Evolutionary conservation across 331 rosid species (phyloP).

Genomic region (Acacia concinna): DNA sequence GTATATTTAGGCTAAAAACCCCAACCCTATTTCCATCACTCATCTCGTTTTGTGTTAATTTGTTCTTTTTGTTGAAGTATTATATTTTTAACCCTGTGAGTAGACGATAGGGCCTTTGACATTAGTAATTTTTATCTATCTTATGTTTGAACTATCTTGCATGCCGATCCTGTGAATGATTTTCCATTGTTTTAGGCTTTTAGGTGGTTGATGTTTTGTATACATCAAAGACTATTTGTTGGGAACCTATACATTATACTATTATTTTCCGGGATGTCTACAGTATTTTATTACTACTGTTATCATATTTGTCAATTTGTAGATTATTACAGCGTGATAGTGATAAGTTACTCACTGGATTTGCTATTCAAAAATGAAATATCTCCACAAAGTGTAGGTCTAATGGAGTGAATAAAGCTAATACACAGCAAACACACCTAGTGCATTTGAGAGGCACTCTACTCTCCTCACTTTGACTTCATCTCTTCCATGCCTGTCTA

Average conservation of each 20-base stretch:
- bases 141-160: not conserved
- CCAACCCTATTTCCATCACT: no score
- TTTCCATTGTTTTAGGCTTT: conserved; percentile 8
- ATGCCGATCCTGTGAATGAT: not conserved
- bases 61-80: not conserved
- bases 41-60: not conserved
- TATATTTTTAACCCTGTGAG: not conserved
- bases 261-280: not conserved
- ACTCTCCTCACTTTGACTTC: no score
- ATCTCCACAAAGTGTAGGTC: no score
- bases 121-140: not conserved
- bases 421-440: no score
- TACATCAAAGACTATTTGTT: not conserved
- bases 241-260: not conserved
- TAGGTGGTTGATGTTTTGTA: conserved; percentile 7
- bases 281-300: not conserved
- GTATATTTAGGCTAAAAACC: not conserved
- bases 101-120: not conserved
- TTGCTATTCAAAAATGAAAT: no score
- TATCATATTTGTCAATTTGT: conserved; percentile 7
- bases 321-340: conserved; percentile 17
- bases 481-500: no score
- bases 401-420: no score
- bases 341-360: no score
- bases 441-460: no score